Conservation (phyloP, 208 protist genomes). For the Wallacemonas sp. region DNA sequence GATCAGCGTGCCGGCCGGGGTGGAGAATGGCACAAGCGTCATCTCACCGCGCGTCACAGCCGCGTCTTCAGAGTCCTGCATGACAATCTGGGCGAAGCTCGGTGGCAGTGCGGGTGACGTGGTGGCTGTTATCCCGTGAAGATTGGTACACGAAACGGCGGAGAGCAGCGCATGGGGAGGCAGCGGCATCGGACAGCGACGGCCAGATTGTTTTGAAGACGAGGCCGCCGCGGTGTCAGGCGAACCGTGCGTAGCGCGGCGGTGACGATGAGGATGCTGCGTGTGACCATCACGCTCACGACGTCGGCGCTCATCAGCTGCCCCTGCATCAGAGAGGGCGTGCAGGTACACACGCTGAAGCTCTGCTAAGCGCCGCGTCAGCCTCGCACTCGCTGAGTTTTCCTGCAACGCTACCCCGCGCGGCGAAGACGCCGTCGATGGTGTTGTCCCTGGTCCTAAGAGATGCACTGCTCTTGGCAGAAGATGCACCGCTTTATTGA, state of each 20-base stretch:
- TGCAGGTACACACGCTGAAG: conserved; percentile 34
- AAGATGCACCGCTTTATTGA: conserved; percentile 55
- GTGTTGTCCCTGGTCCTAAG: neutral
- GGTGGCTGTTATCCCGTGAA: too few relatives aligned
- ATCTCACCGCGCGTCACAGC: too few relatives aligned
- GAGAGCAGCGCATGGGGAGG: neutral
- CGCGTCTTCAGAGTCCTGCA: too few relatives aligned
- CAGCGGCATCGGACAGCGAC: neutral
- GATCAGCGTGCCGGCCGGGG: too few relatives aligned
- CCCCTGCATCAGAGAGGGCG: conserved; percentile 26
- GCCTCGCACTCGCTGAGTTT: conserved; percentile 20
- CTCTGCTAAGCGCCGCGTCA: conserved; percentile 9
- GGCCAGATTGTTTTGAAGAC: too few relatives aligned
- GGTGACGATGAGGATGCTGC: neutral
- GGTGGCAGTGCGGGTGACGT: too few relatives aligned
- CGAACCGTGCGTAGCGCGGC: neutral
- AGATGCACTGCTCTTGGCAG: conserved; percentile 26
- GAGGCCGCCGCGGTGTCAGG: neutral
- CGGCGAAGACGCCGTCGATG: neutral
- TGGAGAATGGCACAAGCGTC: too few relatives aligned
- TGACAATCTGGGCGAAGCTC: too few relatives aligned
- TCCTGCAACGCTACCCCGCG: conserved; percentile 23
- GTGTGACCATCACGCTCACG: neutral
- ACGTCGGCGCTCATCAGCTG: neutral
- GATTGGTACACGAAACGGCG: neutral